Evolutionary conservation across 179 eudicot genomes (phyloP).

Genomic region (Sideroxylon spinosum): DNA sequence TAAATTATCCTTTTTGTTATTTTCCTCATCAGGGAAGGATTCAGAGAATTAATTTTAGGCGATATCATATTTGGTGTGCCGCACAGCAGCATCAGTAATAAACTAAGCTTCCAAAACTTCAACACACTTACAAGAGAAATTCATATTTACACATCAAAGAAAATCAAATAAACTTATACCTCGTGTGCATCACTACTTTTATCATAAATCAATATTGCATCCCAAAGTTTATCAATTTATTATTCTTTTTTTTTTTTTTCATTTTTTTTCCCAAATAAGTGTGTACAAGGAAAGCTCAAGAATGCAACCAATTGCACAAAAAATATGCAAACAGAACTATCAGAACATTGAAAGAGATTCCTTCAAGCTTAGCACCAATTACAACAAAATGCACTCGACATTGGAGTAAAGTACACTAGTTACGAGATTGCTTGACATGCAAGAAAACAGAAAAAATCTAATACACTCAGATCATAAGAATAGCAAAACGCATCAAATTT

Average conservation of each 20-base stretch:
- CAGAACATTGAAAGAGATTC: neutral
- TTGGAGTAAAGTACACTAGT: neutral
- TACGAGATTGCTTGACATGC: constrained; percentile 26
- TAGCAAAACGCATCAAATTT: neutral
- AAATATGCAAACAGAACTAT: neutral
- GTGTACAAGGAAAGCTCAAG: neutral
- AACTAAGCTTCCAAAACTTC: neutral
- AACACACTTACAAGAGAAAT: neutral
- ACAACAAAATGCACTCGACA: neutral
- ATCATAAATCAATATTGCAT: neutral
- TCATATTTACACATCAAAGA: neutral
- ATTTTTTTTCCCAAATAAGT: neutral
- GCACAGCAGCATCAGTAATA: neutral
- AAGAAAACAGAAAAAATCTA: constrained; percentile 15
- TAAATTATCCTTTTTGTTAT: neutral
- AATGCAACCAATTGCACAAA: neutral
- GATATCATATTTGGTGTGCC: neutral
- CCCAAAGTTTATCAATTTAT: too few relatives aligned
- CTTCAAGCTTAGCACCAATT: neutral
- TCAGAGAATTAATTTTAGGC: too few relatives aligned
- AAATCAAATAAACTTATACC: neutral
- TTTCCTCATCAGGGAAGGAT: too few relatives aligned
- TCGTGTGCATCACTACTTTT: neutral
- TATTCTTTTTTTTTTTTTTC: too few relatives aligned
- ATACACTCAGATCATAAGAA: neutral